Evolutionary conservation across 2,329 filamentous ascomycete species (phyloP), one percentile per base, ranked within the genome.

Genomic region (Epichloe elymi): DNA sequence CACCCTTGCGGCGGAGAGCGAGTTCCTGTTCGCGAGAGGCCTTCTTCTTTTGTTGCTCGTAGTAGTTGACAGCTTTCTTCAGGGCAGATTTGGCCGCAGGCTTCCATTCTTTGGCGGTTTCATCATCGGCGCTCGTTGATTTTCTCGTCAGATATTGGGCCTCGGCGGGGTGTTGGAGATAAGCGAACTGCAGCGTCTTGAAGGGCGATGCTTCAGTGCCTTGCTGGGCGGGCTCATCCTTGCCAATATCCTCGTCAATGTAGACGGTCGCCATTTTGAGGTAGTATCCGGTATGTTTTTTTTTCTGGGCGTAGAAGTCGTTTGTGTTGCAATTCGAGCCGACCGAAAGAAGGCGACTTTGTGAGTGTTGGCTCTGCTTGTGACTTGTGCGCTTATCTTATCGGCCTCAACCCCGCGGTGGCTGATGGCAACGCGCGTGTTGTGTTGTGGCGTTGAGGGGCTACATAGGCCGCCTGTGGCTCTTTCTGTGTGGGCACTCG

Each of bases 101-200:
- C 20, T 58, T 58, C 55, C 55, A 58, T 50, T 79, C 76, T 36
- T 44, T 40, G 36, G 52, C 49, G 19, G 49, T 14, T 20, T 53
- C 51, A 37, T 51, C 52, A 19, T 53, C 52, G 54, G 80, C 74
- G 53, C 82, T 76, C 59, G 81, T 80, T 50, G 80, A 78, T 48
- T 83, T 76, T 53, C 58, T 58, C 23, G 53, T 53, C 42, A 59
- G 62, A 49, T 65, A 65, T 49, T 65, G 59, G 46, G 55, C 53
- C 49, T 65, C 59, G 46, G 61, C 58, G 49, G 58, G 60, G 50
- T 58, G 61, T 47, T 62, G 61, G 62, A 88, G 75, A 69, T 88
- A 86, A 54, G 88, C 89, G 64, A 83, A 82, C 57, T 84, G 74
- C 44, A 95, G 78, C 26, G 85, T 81, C 74, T 94, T 91, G 79